Evolutionary conservation across 495 filamentous ascomycete genomes (phyloP).

Genomic region (Penicillium verhagenii): DNA sequence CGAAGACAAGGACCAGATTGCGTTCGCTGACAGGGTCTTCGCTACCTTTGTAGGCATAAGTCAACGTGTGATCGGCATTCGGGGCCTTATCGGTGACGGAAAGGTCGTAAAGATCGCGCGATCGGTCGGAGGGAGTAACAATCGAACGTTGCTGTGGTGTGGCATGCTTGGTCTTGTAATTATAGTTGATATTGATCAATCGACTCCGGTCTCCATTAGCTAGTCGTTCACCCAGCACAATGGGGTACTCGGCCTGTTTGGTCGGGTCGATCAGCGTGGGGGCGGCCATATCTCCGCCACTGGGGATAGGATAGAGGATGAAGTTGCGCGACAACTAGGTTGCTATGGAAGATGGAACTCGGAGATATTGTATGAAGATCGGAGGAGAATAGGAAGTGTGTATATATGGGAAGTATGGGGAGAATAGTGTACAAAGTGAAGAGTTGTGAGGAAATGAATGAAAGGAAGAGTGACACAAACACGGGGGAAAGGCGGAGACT

Average conservation of each 20-base stretch:
- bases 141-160: constrained; percentile 37
- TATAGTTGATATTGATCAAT: constrained; percentile 48
- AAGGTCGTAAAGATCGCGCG: constrained; percentile 46
- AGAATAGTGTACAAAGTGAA: not conserved
- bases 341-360: not conserved
- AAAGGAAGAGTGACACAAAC: constrained; percentile 12
- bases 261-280: constrained; percentile 48
- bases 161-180: constrained; percentile 54
- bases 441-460: constrained; percentile 1
- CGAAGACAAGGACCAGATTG: constrained; percentile 52
- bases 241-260: constrained; percentile 49
- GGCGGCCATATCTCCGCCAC: constrained; percentile 33
- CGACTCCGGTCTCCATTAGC: constrained; percentile 25
- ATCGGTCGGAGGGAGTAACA: constrained; percentile 40
- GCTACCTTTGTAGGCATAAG: constrained; percentile 51
- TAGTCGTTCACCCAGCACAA: constrained; percentile 44
- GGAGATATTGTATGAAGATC: not conserved
- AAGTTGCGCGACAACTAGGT: not conserved
- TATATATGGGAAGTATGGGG: not conserved
- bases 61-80: constrained; percentile 40
- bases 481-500: constrained; percentile 21
- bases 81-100: constrained; percentile 49
- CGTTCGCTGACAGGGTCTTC: constrained; percentile 44
- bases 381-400: no score
- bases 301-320: not conserved